phyloP scores from a whole-genome alignment of 108 stramenopile genomes.

The Bacterosira constricta region DNA sequence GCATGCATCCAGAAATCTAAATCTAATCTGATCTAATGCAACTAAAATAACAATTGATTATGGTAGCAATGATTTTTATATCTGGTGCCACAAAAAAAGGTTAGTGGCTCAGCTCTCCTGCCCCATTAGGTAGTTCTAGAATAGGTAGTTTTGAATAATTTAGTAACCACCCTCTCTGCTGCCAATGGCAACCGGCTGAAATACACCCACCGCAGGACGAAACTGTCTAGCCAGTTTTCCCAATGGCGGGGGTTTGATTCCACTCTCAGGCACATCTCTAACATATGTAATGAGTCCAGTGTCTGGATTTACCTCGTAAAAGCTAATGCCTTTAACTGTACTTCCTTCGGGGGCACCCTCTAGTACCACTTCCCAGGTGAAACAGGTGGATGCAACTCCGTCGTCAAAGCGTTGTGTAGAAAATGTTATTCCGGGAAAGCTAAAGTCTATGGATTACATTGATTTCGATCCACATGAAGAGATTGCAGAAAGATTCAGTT shows the following conservation, averaged over 20 bases:
- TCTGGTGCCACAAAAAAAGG: too few species aligned
- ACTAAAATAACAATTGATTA: too few species aligned
- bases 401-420: conserved; percentile 67
- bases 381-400: conserved; percentile 66
- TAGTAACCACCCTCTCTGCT: conserved; percentile 26
- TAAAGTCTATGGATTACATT: too few species aligned
- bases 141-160: too few species aligned
- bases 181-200: conserved; percentile 42
- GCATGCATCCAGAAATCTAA: too few species aligned
- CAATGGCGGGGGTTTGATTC: conserved; percentile 74
- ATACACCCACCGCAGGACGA: conserved; percentile 70
- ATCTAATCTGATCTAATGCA: too few species aligned
- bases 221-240: conserved; percentile 64
- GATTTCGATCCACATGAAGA: too few species aligned
- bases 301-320: conserved; percentile 75
- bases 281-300: conserved; percentile 63
- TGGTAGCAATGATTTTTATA: too few species aligned
- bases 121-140: neutral
- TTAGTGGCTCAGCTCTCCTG: neutral
- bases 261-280: conserved; percentile 74
- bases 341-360: conserved; percentile 55
- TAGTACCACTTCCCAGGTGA: conserved; percentile 79
- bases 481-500: too few species aligned
- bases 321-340: conserved; percentile 79
- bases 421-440: conserved; percentile 81